phyloP scores from a whole-genome alignment of 2,329 filamentous ascomycete genomes.

The Geosmithia flava region DNA sequence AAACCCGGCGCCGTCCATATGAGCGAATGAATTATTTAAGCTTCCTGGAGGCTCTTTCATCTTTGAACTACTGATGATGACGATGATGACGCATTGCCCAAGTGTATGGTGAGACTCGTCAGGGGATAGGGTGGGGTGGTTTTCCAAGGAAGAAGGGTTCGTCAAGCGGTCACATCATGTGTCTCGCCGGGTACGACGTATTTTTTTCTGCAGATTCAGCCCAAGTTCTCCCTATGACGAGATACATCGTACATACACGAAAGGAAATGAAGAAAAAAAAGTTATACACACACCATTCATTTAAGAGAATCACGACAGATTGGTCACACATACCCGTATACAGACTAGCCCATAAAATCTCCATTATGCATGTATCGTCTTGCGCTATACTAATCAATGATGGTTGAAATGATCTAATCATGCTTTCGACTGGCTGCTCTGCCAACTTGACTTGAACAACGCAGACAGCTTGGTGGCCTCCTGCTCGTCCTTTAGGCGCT shows the following conservation, averaged over 20 bases:
- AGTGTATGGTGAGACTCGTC: slow-evolving; percentile 3
- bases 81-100: slow-evolving; percentile 11
- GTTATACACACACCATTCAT: slow-evolving; percentile 2
- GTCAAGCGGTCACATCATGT: slow-evolving; percentile 4
- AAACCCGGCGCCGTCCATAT: slow-evolving; percentile 6
- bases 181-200: slow-evolving; percentile 10
- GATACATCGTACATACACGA: slow-evolving; percentile 11
- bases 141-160: slow-evolving; percentile 1
- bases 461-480: slow-evolving; percentile 50
- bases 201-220: slow-evolving; percentile 13
- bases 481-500: slow-evolving; percentile 61
- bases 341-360: neutral
- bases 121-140: neutral
- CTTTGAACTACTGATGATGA: slow-evolving; percentile 11
- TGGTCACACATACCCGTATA: too few species aligned
- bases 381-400: neutral
- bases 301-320: too few species aligned
- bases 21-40: slow-evolving; percentile 14
- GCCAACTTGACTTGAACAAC: slow-evolving; percentile 63
- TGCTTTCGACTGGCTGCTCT: slow-evolving; percentile 25
- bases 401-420: neutral
- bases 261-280: slow-evolving; percentile 11
- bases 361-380: neutral
- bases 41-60: slow-evolving; percentile 8
- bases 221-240: slow-evolving; percentile 9